Evolutionary conservation across 2,329 filamentous ascomycete genomes (phyloP).

Genomic region (Fusarium neocosmosporiellum): DNA sequence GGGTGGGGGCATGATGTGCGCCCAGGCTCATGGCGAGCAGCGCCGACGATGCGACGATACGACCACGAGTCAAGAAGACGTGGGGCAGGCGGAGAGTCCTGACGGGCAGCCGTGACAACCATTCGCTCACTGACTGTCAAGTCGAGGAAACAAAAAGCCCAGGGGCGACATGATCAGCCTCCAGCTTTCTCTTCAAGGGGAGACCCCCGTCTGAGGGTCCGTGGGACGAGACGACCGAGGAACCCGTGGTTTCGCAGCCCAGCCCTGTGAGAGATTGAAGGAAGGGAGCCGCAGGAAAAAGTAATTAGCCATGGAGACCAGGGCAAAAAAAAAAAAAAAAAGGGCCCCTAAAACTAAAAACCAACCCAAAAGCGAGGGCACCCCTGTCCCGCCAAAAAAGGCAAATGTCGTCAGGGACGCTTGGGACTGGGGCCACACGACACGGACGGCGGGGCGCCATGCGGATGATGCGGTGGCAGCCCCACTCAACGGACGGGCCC

Average conservation of each 20-base stretch:
- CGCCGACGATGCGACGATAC: background rate
- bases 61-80: constrained; percentile 4
- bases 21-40: background rate
- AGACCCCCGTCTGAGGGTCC: background rate
- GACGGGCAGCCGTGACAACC: background rate
- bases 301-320: background rate
- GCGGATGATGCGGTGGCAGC: constrained; percentile 18
- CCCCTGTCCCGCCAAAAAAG: background rate
- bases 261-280: constrained; percentile 27
- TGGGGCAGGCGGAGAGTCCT: constrained; percentile 2
- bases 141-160: background rate
- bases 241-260: constrained; percentile 21
- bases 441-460: constrained; percentile 33
- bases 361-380: background rate
- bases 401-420: constrained; percentile 13
- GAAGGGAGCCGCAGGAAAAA: constrained; percentile 5
- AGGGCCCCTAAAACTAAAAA: background rate
- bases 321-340: background rate
- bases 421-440: constrained; percentile 28
- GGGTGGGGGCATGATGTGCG: constrained; percentile 1
- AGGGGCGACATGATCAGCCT: constrained; percentile 6
- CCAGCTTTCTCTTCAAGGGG: background rate
- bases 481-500: constrained; percentile 28
- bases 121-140: background rate
- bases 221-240: background rate